Base-by-base conservation (phyloP, 805 yeast genomes). In the Saturnispora besseyi region DNA sequence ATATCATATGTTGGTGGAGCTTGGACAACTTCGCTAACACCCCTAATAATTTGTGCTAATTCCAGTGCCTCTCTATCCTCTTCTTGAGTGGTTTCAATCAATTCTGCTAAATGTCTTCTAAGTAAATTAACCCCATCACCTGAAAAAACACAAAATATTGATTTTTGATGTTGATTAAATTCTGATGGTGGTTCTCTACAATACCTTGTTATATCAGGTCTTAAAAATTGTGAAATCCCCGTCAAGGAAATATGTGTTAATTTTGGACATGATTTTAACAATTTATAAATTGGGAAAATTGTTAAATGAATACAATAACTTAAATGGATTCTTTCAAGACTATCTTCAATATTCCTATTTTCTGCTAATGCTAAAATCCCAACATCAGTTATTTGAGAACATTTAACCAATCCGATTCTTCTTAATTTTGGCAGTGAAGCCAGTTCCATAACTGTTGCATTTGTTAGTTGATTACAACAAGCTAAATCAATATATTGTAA, bases 181-280 rank as follows among this genome's bases (percentile, higher is more conserved):
- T 89, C 97, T 11, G 85, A 79, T 4, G 99, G 98, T 2, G 98
- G 93, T 8, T 83, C 86, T 29, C 98, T 82, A 64, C 97, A 90
- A 66, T 80, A 90, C 55, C 78, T 81, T 0, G 91, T 84, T 45
- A 91, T 80, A 60, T 91, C 97, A 9, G 83, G 75, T 53, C 96
- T 76, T 62, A 91, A 74, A 68, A 93, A 91, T n/a, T 95, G 85
- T 1, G 83, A 73, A 26, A 91, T 89, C 0, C 98, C 99, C 0
- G 98, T 93, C 53, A 91, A 73, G 10, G 96, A 87, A 52, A 91
- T 73, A 66, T 91, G 99, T 1, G 96, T 89, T 50, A 91, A 71
- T 55, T 82, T 79, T 3, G 95, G 95, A 61, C 97, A 91, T 44
- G 82, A 77, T 65, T 79, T 81, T 51, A 93, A 71, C 48, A 91